Evolutionary conservation across 768 basidiomycete genomes (phyloP), one percentile per base, ranked within the genome.

Genomic region (Suillus subalutaceus): DNA sequence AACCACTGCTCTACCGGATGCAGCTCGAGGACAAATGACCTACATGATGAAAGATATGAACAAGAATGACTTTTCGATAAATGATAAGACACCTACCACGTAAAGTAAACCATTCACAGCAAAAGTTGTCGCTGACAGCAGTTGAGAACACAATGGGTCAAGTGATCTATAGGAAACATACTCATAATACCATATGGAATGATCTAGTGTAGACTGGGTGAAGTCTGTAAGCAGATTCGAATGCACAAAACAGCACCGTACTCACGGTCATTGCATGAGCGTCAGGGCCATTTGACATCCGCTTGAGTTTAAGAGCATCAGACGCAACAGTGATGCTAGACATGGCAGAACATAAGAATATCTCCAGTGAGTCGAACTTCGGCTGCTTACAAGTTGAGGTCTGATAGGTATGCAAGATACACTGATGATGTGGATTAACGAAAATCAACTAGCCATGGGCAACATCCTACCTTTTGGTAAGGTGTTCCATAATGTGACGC

Each of bases 31-130:
- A 63, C 87, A 89, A 57, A 82, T 79, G 72, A 93, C 86, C 90
- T 91, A 59, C 41, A 15, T 48, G 41, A 60, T 15, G 18, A 62
- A 35, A 35, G 5, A 50, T 41, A 43, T 64, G 6, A 64, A 32
- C 38, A 60, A 32, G n/a, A 4, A 18, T 32, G 38, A 61, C 15
- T 62, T 63, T n/a, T 46, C 46, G 43, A n/a, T 13, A 50, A 43
- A 30, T 32, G 46, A 50, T 62, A 46, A 58, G 50, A 10, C 32
- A 77, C 88, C 66, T 69, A 92, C 92, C 62, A 89, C 88, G 70
- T 93, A 91, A 63, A 95, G 83, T 40, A 94, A 69, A 87, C 93
- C 94, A 66, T 94, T 88, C 89, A 71, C 90, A 92, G 72, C 92
- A 82, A 70, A 95, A 92, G 57, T 84, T 77, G 70, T 94, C 83